phyloP scores from a whole-genome alignment of 305 asterid genomes.

The Fraxinus dipetala region DNA sequence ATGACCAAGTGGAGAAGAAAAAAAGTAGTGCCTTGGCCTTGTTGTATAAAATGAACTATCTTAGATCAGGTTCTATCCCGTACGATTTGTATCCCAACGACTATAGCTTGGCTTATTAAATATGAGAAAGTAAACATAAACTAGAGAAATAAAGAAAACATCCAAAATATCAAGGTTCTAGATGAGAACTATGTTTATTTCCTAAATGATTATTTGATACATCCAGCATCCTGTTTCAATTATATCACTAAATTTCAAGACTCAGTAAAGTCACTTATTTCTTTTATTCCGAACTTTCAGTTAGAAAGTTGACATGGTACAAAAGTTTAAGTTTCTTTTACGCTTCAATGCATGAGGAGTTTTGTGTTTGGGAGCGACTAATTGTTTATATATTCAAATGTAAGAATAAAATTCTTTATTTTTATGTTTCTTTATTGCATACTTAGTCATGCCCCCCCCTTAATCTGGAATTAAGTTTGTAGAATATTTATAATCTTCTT shows the following conservation, averaged over 20 bases:
- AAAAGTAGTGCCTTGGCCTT: background rate
- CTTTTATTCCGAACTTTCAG: background rate
- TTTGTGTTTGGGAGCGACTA: background rate
- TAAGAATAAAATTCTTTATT: background rate
- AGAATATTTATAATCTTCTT: background rate
- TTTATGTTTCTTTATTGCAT: background rate
- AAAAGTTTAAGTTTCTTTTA: background rate
- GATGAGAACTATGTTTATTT: background rate
- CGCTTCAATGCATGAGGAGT: constrained; percentile 7
- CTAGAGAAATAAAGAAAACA: background rate
- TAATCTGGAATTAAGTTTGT: background rate
- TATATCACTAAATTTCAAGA: background rate
- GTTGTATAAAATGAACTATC: background rate
- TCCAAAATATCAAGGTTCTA: background rate
- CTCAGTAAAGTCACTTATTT: background rate
- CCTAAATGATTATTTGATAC: background rate
- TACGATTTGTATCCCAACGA: background rate
- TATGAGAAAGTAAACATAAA: background rate
- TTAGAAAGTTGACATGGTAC: background rate
- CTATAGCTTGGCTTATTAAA: background rate
- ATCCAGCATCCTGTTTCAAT: background rate
- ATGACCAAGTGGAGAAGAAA: background rate
- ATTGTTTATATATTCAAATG: background rate
- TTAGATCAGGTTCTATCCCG: background rate
- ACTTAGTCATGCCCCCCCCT: background rate